Evolutionary conservation across 2,329 filamentous ascomycete species (phyloP), one percentile per base, ranked within the genome.

Genomic region (Sordariomycetes sp.): DNA sequence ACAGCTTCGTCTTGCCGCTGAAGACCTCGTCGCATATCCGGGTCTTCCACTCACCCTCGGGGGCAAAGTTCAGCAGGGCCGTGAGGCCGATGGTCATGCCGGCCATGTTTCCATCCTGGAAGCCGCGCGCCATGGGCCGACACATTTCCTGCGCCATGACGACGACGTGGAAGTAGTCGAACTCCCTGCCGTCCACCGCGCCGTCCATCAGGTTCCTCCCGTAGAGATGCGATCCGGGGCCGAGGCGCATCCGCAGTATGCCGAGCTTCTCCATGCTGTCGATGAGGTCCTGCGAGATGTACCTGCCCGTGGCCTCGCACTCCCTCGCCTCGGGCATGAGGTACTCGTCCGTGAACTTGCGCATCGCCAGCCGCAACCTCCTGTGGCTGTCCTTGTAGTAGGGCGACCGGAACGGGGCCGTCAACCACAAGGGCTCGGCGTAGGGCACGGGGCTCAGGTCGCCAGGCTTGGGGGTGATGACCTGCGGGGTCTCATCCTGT

Each of bases 131-230:
- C 54, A 82, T 85, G 6, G 74, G 65, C 21, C 86, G 70, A 2
- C 72, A 68, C 44, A 84, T 61, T 58, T 93, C 86, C 59, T 93
- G 86, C 8, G 68, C 63, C 34, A 83, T 65, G 43, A 93, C 75
- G 53, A 92, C 54, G 53, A 92, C 86, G 55, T 92, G 85, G 59
- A 93, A 85, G 58, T 87, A 88, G 55, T 93, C 85, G 47, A 88
- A 93, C 41, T 88, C 80, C 55, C 86, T 76, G 33, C 82, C 82
- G 50, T 83, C 74, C 35, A 87, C 69, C 12, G 68, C 80, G 29
- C 83, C 84, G 39, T 69, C 72, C 35, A 90, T 59, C 25, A 93
- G 59, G 12, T 70, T 25, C 21, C 80, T 70, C 15, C 82, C 82
- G 48, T 87, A 75, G 34, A 93, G 60, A 57, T 93, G 86, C 60